Evolutionary conservation across 2,329 filamentous ascomycete genomes (phyloP).

Genomic region (Remersonia thermophila): DNA sequence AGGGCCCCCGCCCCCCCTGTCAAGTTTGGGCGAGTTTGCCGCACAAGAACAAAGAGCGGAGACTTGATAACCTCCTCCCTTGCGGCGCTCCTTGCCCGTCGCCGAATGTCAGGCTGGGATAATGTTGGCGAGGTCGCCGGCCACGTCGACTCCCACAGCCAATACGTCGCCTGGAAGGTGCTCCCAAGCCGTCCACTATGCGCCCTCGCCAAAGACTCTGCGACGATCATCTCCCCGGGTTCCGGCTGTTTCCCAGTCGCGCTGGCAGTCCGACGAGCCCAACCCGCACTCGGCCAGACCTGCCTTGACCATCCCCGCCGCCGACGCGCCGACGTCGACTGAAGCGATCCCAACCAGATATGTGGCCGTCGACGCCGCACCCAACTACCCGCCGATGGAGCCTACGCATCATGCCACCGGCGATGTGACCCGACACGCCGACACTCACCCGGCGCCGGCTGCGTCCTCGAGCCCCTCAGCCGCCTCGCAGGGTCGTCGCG

Average conservation of each 20-base stretch:
- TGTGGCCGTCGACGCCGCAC: constrained; percentile 35
- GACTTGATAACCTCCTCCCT: constrained; percentile 8
- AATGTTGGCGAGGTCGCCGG: constrained; percentile 49
- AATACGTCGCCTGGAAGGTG: constrained; percentile 37
- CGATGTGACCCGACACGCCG: constrained; percentile 10
- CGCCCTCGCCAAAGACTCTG: constrained; percentile 29
- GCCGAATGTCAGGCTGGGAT: constrained; percentile 35
- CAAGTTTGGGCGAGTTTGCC: constrained; percentile 7
- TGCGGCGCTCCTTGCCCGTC: constrained; percentile 8
- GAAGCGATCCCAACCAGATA: constrained; percentile 27
- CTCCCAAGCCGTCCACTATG: constrained; percentile 33
- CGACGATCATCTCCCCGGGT: constrained; percentile 30
- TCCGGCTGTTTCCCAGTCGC: constrained; percentile 27
- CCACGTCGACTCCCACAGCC: constrained; percentile 33
- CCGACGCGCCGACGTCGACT: too few relatives aligned
- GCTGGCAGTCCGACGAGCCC: constrained; percentile 23
- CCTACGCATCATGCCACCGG: constrained; percentile 27
- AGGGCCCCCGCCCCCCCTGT: not conserved
- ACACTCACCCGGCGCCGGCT: constrained; percentile 19
- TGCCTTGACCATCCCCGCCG: too few relatives aligned
- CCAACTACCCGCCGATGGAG: constrained; percentile 38
- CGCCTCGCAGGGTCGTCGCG: constrained; percentile 7
- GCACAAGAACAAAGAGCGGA: constrained; percentile 3
- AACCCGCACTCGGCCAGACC: too few relatives aligned
- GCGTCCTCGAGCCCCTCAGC: too few relatives aligned